Conservation (phyloP, 2,329 filamentous ascomycete species). For the Graphium sp. region DNA sequence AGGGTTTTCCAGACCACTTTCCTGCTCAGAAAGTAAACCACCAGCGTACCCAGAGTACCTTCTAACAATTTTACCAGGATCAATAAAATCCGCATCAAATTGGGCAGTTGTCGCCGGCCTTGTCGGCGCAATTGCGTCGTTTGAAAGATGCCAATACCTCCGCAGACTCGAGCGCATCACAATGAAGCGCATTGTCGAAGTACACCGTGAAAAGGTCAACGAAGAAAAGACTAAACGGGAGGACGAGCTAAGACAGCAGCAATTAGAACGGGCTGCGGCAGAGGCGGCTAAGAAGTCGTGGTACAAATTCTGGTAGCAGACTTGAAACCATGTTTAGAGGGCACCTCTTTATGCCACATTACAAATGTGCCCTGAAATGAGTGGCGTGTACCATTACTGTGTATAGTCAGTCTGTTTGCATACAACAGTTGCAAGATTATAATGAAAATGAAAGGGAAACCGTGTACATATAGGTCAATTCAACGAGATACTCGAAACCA, state of each 20-base stretch:
- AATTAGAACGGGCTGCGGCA: conserved; percentile 13
- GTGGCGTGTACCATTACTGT: no score
- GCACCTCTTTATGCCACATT: no score
- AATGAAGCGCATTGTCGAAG: conserved; percentile 73
- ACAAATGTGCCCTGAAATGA: no score
- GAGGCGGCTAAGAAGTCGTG: conserved; percentile 24
- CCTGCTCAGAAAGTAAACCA: neutral
- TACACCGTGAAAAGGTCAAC: conserved; percentile 33
- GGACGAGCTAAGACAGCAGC: conserved; percentile 17
- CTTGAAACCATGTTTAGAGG: no score
- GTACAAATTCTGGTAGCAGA: conserved; percentile 40
- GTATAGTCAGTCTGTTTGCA: no score
- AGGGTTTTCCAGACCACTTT: conserved; percentile 11
- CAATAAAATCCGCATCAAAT: conserved; percentile 54
- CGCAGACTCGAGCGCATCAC: conserved; percentile 60
- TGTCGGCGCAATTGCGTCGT: conserved; percentile 50
- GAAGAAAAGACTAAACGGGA: conserved; percentile 22
- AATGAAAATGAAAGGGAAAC: no score
- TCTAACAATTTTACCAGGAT: conserved; percentile 19
- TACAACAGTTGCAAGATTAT: no score
- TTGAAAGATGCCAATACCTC: conserved; percentile 70
- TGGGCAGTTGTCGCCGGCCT: conserved; percentile 74
- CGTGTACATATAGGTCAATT: no score
- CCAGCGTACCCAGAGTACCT: conserved; percentile 3
- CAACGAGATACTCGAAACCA: no score